Conservation (phyloP, 495 filamentous ascomycete species). For the Talaromyces trachyspermus region DNA sequence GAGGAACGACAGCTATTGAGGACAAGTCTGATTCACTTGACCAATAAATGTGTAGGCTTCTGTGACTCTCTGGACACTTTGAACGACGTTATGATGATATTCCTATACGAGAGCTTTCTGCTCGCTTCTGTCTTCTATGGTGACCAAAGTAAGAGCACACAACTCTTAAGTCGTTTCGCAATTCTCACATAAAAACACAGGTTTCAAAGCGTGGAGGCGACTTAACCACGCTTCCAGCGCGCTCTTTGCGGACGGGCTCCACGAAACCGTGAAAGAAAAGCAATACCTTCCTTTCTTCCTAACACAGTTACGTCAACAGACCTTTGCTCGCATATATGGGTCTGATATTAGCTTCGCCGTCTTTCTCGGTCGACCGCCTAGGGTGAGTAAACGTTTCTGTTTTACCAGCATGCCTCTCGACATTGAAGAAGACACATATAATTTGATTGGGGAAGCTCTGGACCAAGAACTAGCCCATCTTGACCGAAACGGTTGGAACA, state of each 20-base stretch:
- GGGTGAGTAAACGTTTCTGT: conserved; percentile 35
- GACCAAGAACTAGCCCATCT: conserved; percentile 4
- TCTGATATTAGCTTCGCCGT: conserved; percentile 41
- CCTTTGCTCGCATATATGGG: conserved; percentile 34
- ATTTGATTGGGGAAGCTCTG: conserved; percentile 2
- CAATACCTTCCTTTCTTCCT: conserved; percentile 25
- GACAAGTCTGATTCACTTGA: conserved; percentile 7
- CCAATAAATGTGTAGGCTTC: conserved; percentile 7
- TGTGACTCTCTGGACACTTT: conserved; percentile 33
- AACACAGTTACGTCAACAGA: conserved; percentile 27
- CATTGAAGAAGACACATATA: conserved; percentile 6
- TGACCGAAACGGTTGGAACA: conserved; percentile 9
- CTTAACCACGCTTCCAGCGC: conserved; percentile 36
- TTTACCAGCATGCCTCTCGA: conserved; percentile 9
- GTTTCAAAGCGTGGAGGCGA: conserved; percentile 37
- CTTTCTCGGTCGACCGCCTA: conserved; percentile 36
- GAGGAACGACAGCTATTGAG: conserved; percentile 8
- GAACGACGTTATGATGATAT: conserved; percentile 36
- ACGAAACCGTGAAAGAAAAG: conserved; percentile 30
- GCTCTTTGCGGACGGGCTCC: conserved; percentile 37
- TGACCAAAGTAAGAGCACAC: conserved; percentile 29
- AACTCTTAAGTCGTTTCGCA: background rate
- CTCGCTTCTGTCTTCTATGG: conserved; percentile 38
- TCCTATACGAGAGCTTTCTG: conserved; percentile 42
- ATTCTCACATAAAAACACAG: no score